Base-by-base conservation (phyloP, 768 basidiomycete genomes). In the Suillus tomentosus region DNA sequence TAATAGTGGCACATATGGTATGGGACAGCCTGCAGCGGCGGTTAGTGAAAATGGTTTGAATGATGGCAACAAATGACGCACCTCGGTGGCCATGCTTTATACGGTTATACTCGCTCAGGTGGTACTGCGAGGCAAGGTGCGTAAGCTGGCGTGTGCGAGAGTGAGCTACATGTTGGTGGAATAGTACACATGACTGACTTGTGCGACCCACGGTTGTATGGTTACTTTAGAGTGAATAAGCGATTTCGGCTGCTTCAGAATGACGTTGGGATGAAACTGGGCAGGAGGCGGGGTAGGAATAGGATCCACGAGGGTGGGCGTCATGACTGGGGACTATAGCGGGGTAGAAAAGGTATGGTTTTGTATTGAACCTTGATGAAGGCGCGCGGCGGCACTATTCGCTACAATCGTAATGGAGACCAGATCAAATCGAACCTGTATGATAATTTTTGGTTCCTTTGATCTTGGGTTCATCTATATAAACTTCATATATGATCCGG, bases 81-180 rank as follows among this genome's bases (percentile, higher is more conserved):
- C 77, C 79, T 63, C 69, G 58, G n/a, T 74, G 73, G 6, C 91
- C 92, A 64, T 85, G 87, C 74, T 92, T 91, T 31, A 86, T 73
- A 61, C 84, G 81, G 69, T 84, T 90, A 73, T 93, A 92, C 53
- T 88, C 85, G 77, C 87, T 89, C 62, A 71, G 61, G 68, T 92
- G 91, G 75, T 92, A 88, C 68, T 92, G 90, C 7, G 89, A 91
- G 3, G 90, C 89, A 19, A 93, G 77, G 3, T 71, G 75, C 1
- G 81, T 79, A 56, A 90, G 82, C 81, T 87, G 63, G 15, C 55
- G 48, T 27, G 34, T 7, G 45, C 19, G 42, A 51, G 40, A 8
- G 55, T 64, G 42, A 65, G 65, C 45, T 43, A 42, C 7, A 39
- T 15, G 6, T 1, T 9, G 24, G 22, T n/a, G 2, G 8, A 9